Percentiles rank a stretch among this genome's conserved stretches.
These are phyloP conservation scores for Fraxinus ornus DNA, from an alignment of 305 asterid species.

Conservation along the genomic window DNA sequence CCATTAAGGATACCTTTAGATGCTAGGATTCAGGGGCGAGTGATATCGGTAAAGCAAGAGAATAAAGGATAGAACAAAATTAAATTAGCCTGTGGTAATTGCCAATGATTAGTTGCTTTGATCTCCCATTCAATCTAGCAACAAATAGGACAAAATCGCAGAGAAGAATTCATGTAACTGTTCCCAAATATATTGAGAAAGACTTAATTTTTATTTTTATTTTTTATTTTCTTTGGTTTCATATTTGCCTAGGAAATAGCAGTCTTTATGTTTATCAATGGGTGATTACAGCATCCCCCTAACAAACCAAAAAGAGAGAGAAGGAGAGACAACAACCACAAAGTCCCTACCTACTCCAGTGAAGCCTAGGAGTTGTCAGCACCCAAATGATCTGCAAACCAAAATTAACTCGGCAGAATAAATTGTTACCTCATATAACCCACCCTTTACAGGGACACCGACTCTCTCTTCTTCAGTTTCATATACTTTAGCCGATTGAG, in stretches of 20 bases:
- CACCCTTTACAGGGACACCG: constrained; percentile 97
- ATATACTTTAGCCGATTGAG: constrained; percentile 33
- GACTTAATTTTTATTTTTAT: background rate
- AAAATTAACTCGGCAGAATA: background rate
- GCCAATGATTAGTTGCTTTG: background rate
- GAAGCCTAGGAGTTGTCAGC: background rate
- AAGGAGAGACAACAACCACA: background rate
- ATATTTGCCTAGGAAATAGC: background rate
- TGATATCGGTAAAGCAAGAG: background rate
- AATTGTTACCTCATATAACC: constrained; percentile 74
- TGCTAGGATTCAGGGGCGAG: background rate
- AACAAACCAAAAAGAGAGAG: background rate
- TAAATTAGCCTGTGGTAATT: background rate
- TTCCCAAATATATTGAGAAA: background rate
- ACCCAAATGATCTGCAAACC: background rate
- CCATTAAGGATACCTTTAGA: background rate
- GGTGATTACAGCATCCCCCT: background rate
- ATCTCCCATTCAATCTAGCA: background rate
- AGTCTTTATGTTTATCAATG: background rate
- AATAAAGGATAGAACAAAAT: background rate
- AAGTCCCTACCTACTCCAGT: background rate
- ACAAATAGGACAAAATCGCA: background rate
- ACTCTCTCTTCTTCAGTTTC: constrained; percentile 81
- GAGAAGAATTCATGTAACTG: background rate
- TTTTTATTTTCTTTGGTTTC: background rate